These are phyloP conservation scores for Podospora comata DNA, from an alignment of 495 filamentous ascomycete genomes.

Conservation along the genomic window DNA sequence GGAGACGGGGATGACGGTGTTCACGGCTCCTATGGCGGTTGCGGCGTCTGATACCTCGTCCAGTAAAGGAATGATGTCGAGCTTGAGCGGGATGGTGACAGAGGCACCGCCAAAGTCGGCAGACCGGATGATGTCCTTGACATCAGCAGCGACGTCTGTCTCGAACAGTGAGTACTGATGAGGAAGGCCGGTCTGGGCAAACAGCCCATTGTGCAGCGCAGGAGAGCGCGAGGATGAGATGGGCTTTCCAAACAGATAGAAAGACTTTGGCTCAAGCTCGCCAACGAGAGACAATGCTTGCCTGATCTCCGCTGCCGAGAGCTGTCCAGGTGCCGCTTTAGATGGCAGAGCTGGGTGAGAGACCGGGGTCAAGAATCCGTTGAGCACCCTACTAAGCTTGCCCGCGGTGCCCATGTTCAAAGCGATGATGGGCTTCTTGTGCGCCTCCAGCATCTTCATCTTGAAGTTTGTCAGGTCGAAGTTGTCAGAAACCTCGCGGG, in stretches of 20 bases:
- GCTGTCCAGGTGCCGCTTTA: constrained; percentile 92
- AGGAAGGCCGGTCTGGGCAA: constrained; percentile 73
- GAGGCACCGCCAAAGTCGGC: constrained; percentile 86
- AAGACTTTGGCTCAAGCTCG: constrained; percentile 69
- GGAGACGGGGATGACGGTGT: constrained; percentile 69
- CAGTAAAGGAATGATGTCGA: constrained; percentile 77
- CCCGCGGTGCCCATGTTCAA: constrained; percentile 93
- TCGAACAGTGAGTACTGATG: constrained; percentile 82
- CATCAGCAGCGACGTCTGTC: constrained; percentile 62
- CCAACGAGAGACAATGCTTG: constrained; percentile 73
- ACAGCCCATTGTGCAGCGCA: constrained; percentile 84
- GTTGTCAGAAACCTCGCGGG: constrained; percentile 77
- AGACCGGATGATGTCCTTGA: constrained; percentile 64
- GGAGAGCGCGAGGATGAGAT: constrained; percentile 78
- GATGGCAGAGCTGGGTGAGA: constrained; percentile 84
- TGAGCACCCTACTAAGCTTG: constrained; percentile 85
- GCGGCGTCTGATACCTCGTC: constrained; percentile 79
- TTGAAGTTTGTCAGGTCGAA: constrained; percentile 81
- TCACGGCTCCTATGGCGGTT: constrained; percentile 83
- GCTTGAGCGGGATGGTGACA: constrained; percentile 92
- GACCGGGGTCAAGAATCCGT: constrained; percentile 92
- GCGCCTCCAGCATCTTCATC: constrained; percentile 63
- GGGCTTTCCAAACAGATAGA: constrained; percentile 85
- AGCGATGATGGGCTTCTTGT: constrained; percentile 80
- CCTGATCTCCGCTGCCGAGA: constrained; percentile 87